Evolutionary conservation across 257 asterid species (phyloP).

Genomic region (Lavandula angustifolia): DNA sequence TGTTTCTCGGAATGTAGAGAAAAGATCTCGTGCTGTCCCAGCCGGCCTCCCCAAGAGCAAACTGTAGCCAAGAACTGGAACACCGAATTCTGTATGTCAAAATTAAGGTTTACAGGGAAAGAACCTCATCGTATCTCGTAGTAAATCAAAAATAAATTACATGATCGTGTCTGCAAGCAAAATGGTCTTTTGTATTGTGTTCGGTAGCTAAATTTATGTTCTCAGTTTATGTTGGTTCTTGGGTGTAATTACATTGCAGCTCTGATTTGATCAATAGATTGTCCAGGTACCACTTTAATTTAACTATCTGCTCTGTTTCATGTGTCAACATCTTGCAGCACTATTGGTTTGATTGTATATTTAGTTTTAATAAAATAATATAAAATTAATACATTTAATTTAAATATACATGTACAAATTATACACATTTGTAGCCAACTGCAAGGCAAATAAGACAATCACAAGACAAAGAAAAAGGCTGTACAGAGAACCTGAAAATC

Average conservation of each 20-base stretch:
- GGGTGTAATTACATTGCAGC: too few relatives aligned
- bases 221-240: not conserved
- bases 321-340: slow-evolving; percentile 6
- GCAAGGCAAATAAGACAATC: not conserved
- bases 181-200: too few relatives aligned
- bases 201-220: not conserved
- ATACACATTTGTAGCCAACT: not conserved
- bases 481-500: slow-evolving; percentile 30
- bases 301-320: slow-evolving; percentile 27
- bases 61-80: slow-evolving; percentile 35
- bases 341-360: not conserved
- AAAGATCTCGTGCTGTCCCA: slow-evolving; percentile 64
- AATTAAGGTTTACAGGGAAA: not conserved
- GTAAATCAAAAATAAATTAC: too few relatives aligned
- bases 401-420: too few relatives aligned
- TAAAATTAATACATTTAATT: too few relatives aligned
- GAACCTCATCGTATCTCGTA: not conserved
- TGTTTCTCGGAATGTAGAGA: slow-evolving; percentile 69
- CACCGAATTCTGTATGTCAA: too few relatives aligned
- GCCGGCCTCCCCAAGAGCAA: slow-evolving; percentile 70
- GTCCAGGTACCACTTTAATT: not conserved
- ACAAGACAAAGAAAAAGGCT: not conserved
- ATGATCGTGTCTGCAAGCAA: too few relatives aligned
- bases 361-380: not conserved
- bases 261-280: not conserved